These are phyloP conservation scores for Fraxinus quadrangulata DNA, from an alignment of 257 asterid genomes.

Conservation along the genomic window DNA sequence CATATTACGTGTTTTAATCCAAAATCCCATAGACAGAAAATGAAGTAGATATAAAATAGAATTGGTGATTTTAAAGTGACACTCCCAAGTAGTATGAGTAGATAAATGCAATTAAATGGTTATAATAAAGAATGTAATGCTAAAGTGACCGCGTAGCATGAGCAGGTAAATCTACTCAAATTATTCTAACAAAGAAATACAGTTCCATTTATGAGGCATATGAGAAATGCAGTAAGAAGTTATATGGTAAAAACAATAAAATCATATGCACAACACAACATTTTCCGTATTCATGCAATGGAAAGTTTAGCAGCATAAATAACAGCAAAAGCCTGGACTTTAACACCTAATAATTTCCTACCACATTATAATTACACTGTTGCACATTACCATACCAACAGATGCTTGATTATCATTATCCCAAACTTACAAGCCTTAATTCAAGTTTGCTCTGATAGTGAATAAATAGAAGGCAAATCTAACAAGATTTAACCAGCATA, in stretches of 20 bases:
- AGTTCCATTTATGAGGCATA: not conserved
- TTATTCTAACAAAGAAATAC: not conserved
- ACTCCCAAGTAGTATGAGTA: constrained; percentile 16
- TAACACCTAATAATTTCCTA: not conserved
- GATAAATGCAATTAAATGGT: constrained; percentile 12
- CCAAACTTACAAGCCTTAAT: not conserved
- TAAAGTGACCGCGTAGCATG: constrained; percentile 10
- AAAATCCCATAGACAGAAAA: not conserved
- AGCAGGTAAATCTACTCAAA: constrained; percentile 17
- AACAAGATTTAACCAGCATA: not conserved
- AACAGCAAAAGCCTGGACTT: constrained; percentile 8
- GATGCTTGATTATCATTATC: not conserved
- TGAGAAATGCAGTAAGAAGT: not conserved
- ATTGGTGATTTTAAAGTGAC: constrained; percentile 8
- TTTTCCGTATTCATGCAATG: not conserved
- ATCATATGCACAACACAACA: not conserved
- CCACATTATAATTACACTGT: not conserved
- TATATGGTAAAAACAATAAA: not conserved
- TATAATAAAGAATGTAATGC: not conserved
- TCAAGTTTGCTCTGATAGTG: not conserved
- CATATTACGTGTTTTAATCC: constrained; percentile 11
- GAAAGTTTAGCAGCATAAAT: constrained; percentile 2
- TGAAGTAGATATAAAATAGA: not conserved
- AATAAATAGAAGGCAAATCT: not conserved
- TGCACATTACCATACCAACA: not conserved